Evolutionary conservation across 2,329 filamentous ascomycete genomes (phyloP).

Genomic region (Fusarium sambucinum): DNA sequence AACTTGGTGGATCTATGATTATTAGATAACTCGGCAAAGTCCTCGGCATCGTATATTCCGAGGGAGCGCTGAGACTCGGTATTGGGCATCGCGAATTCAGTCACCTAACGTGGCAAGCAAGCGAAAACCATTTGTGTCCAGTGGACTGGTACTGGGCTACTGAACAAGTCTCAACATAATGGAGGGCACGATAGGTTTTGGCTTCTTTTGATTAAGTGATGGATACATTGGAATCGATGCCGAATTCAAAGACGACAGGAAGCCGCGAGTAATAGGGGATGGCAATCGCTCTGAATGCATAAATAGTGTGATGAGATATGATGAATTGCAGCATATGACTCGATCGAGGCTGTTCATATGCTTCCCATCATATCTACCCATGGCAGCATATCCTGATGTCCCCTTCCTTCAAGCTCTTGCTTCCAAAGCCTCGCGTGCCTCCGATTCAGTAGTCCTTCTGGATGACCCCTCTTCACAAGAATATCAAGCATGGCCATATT

Average conservation of each 20-base stretch:
- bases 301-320: too few relatives aligned
- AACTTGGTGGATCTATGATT: background rate
- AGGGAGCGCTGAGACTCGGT: background rate
- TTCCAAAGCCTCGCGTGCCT: background rate
- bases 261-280: too few relatives aligned
- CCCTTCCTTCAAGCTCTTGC: background rate
- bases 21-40: background rate
- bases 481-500: background rate
- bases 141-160: background rate
- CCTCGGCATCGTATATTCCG: background rate
- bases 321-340: background rate
- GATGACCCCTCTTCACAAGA: background rate
- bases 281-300: too few relatives aligned
- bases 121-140: background rate
- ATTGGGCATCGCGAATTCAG: background rate
- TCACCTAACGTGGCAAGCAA: too few relatives aligned
- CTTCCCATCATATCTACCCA: background rate
- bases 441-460: background rate
- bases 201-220: too few relatives aligned
- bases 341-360: background rate
- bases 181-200: too few relatives aligned
- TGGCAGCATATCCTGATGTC: background rate
- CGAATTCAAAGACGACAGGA: too few relatives aligned
- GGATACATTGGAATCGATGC: too few relatives aligned
- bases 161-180: too few relatives aligned